These are phyloP conservation scores for Colletotrichum costaricense DNA, from an alignment of 2,329 filamentous ascomycete species.

Conservation along the genomic window DNA sequence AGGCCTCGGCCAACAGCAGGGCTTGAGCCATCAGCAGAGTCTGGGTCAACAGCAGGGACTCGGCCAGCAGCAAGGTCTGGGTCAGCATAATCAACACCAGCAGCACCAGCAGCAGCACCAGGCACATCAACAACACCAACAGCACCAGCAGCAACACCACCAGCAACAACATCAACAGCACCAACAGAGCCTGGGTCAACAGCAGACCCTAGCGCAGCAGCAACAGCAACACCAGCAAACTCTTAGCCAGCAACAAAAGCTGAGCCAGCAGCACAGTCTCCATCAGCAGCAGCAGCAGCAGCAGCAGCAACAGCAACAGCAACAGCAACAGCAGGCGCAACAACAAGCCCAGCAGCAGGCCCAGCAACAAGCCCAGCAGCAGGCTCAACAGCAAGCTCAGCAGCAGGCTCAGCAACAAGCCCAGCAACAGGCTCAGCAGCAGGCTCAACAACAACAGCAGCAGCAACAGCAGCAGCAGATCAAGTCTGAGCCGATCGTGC, in stretches of 20 bases:
- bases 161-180: constrained; percentile 44
- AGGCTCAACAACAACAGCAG: constrained; percentile 43
- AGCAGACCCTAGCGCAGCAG: constrained; percentile 40
- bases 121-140: constrained; percentile 44
- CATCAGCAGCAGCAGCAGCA: constrained; percentile 45
- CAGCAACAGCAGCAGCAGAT: constrained; percentile 40
- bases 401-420: constrained; percentile 39
- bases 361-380: constrained; percentile 44
- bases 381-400: constrained; percentile 21
- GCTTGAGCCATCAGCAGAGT: constrained; percentile 22
- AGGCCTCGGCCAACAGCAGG: constrained; percentile 21
- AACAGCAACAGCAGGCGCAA: constrained; percentile 17
- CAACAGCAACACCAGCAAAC: constrained; percentile 47
- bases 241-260: constrained; percentile 45
- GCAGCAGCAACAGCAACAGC: constrained; percentile 38
- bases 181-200: constrained; percentile 46
- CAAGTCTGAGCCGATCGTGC: constrained; percentile 39
- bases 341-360: constrained; percentile 40
- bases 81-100: constrained; percentile 33
- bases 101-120: constrained; percentile 41
- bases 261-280: constrained; percentile 44
- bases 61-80: constrained; percentile 21
- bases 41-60: constrained; percentile 29
- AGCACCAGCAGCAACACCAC: constrained; percentile 45
- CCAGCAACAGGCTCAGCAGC: constrained; percentile 39